Evolutionary conservation across 106 monocot species (phyloP).

Genomic region (Dactylorhiza incarnata): DNA sequence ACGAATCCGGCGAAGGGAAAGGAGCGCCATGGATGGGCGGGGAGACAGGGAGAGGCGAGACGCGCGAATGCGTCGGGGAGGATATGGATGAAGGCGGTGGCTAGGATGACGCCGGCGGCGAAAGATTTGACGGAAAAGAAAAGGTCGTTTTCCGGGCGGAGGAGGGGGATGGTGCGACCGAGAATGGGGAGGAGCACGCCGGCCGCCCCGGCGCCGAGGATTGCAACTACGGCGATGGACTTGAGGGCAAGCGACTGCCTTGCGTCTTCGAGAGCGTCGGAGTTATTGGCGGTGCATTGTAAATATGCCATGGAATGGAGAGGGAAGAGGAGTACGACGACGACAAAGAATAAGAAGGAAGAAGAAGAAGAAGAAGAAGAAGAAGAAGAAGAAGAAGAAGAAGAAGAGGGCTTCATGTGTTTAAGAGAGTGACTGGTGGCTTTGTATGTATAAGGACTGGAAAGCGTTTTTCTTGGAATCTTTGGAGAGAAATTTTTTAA

Average conservation of each 20-base stretch:
- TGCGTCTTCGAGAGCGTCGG: background rate
- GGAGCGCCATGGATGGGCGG: constrained; percentile 23
- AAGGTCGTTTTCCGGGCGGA: constrained; percentile 30
- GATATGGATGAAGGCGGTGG: constrained; percentile 57
- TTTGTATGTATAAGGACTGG: too few species aligned
- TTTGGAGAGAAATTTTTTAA: too few species aligned
- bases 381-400: too few species aligned
- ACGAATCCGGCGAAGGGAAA: constrained; percentile 74
- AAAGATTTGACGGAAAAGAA: constrained; percentile 57
- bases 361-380: too few species aligned
- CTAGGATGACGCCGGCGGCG: constrained; percentile 64
- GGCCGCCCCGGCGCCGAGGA: constrained; percentile 35
- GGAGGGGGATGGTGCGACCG: constrained; percentile 21
- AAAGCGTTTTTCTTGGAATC: too few species aligned
- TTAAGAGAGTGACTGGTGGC: too few species aligned
- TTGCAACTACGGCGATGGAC: constrained; percentile 49
- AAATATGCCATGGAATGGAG: constrained; percentile 14
- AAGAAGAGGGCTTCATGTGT: too few species aligned
- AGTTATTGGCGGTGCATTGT: constrained; percentile 10
- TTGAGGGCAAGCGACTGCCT: constrained; percentile 15
- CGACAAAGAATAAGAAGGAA: too few species aligned
- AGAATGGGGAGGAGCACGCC: constrained; percentile 49
- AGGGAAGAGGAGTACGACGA: too few species aligned
- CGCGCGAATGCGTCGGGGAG: constrained; percentile 48
- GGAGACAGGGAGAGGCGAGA: constrained; percentile 49